Evolutionary conservation across 805 yeast genomes (phyloP), one percentile per base, ranked within the genome.

Genomic region (Cyberlindnera subsufficiens): DNA sequence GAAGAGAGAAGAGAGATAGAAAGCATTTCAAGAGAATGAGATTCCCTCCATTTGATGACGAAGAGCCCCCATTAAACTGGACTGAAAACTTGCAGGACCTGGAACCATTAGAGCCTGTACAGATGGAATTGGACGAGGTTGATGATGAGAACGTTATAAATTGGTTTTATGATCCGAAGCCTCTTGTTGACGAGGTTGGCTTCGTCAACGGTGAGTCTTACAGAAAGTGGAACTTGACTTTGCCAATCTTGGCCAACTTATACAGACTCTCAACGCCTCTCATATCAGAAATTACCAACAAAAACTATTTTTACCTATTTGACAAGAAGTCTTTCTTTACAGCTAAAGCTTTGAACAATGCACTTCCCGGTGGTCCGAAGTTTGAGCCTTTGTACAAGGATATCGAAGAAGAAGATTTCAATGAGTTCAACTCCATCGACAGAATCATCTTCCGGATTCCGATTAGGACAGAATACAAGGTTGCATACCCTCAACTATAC

Each of bases 41-140:
- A 43, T 86, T 93, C 52, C 99, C 99, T 1, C 90, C 95, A 0
- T 89, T 91, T 65, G 99, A 93, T 62, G 99, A 93, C 59, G 99
- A 93, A 61, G 98, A 91, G 60, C 96, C 96, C 0, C 95, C 96
- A 1, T 58, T 90, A 29, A 77, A 82, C 43, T 93, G 86, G 80
- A 55, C 79, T n/a, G 95, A 88, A 43, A 83, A 85, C 54, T 67
- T 89, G 13, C 83, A 86, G 47, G 83, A 78, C 14, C 65, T 80
- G 1, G 90, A 84, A 39, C 81, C 87, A 0, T 71, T 77, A 6
- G 91, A 82, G n/a, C 72, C 91, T 0, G 76, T 90, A 18, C 77
- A 70, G 47, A 57, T 85, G 47, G 83, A 82, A 20, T 61, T 86
- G n/a, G 83, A 81, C 53, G 74, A 73, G 25, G 67, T 66, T 10